phyloP scores from a whole-genome alignment of 495 filamentous ascomycete species.

The Acidiella bohemica region DNA sequence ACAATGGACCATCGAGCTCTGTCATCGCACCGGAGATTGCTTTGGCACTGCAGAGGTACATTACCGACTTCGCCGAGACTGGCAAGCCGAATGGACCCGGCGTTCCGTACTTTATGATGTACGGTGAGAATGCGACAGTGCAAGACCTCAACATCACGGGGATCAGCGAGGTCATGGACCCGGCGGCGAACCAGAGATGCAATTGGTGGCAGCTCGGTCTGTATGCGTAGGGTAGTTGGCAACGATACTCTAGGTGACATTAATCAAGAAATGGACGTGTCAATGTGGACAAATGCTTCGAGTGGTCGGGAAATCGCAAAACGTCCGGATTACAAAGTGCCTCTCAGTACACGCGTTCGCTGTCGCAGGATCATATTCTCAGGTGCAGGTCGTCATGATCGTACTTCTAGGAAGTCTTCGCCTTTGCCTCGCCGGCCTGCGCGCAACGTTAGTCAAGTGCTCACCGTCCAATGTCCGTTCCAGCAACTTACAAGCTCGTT shows the following conservation, averaged over 20 bases:
- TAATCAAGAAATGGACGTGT: not conserved
- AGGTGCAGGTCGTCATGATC: no score
- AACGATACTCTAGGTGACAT: not conserved
- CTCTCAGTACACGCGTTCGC: no score
- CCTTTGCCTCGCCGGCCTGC: no score
- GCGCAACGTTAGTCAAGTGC: no score
- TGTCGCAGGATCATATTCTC: no score
- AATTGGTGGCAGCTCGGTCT: slow-evolving; percentile 37
- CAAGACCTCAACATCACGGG: slow-evolving; percentile 32
- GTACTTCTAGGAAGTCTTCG: not conserved
- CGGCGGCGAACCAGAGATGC: slow-evolving; percentile 34
- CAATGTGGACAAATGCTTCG: not conserved
- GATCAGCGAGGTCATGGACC: slow-evolving; percentile 33
- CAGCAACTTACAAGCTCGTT: slow-evolving; percentile 27
- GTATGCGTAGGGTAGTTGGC: slow-evolving; percentile 8
- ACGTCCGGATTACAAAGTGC: no score
- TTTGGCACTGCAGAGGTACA: slow-evolving; percentile 43
- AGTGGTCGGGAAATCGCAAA: no score
- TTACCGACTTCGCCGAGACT: slow-evolving; percentile 41
- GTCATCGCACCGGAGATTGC: slow-evolving; percentile 38
- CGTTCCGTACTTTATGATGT: slow-evolving; percentile 31
- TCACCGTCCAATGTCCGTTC: no score
- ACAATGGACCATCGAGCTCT: slow-evolving; percentile 31
- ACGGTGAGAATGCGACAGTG: slow-evolving; percentile 30
- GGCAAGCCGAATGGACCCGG: slow-evolving; percentile 34